phyloP scores from a whole-genome alignment of 2,329 filamentous ascomycete genomes.

The Apiospora kogelbergensis region DNA sequence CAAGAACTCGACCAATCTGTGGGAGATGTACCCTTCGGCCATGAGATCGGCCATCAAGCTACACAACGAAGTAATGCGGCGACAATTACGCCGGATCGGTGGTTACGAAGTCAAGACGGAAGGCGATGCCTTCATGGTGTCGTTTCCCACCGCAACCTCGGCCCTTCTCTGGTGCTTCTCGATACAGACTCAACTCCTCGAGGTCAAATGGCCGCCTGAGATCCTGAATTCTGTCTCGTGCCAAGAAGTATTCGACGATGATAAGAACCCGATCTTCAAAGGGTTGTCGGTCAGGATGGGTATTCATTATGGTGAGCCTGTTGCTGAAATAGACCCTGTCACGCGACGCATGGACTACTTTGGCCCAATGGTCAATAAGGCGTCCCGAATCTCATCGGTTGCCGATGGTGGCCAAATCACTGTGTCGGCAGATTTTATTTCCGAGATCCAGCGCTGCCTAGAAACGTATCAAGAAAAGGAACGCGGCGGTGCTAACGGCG shows the following conservation, averaged over 20 bases:
- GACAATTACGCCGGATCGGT: slow-evolving; percentile 88
- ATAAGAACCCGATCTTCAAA: slow-evolving; percentile 87
- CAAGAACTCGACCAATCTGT: slow-evolving; percentile 94
- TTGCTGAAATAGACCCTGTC: slow-evolving; percentile 93
- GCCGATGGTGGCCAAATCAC: slow-evolving; percentile 97
- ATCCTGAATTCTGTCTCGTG: slow-evolving; percentile 85
- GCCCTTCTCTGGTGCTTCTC: slow-evolving; percentile 96
- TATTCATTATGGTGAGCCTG: slow-evolving; percentile 90
- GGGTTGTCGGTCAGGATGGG: slow-evolving; percentile 97
- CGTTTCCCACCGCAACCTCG: slow-evolving; percentile 93
- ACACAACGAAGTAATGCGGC: slow-evolving; percentile 95
- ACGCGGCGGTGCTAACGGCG: slow-evolving; percentile 64
- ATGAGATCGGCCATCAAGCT: slow-evolving; percentile 97
- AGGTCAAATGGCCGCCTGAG: slow-evolving; percentile 90
- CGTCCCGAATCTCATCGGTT: slow-evolving; percentile 88
- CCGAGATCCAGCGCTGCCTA: slow-evolving; percentile 87
- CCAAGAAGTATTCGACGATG: slow-evolving; percentile 77
- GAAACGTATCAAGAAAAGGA: slow-evolving; percentile 89
- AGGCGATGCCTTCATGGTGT: slow-evolving; percentile 99
- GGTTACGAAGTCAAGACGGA: slow-evolving; percentile 99
- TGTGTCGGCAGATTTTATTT: slow-evolving; percentile 95
- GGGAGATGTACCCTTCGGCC: slow-evolving; percentile 91
- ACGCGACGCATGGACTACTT: slow-evolving; percentile 99
- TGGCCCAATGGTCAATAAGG: slow-evolving; percentile 98
- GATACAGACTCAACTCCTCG: slow-evolving; percentile 83